Conservation (phyloP, 805 yeast species). For the Cyberlindnera subsufficiens region DNA sequence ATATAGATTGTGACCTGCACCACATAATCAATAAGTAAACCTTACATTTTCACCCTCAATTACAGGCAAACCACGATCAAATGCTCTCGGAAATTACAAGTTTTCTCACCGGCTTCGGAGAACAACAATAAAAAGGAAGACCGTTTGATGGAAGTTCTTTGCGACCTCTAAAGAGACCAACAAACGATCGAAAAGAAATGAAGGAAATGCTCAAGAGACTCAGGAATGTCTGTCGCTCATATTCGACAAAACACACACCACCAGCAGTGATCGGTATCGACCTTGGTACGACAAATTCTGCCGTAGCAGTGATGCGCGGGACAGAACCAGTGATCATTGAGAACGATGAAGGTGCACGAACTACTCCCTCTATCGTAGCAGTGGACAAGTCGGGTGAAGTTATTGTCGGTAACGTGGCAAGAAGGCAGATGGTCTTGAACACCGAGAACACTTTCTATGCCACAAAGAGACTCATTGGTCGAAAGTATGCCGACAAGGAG, state of each 20-base stretch:
- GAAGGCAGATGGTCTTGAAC: constrained; percentile 70
- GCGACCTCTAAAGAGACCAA: not conserved
- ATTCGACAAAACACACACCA: not conserved
- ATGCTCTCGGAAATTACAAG: too few species aligned
- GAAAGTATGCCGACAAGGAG: constrained; percentile 61
- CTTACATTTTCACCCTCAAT: too few species aligned
- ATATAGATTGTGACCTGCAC: too few species aligned
- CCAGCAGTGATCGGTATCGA: constrained; percentile 66
- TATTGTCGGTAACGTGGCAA: constrained; percentile 65
- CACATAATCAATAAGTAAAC: too few species aligned
- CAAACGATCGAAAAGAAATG: not conserved
- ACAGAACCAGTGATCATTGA: constrained; percentile 61
- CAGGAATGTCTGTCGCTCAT: not conserved
- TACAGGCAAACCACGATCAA: too few species aligned
- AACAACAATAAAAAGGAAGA: too few species aligned
- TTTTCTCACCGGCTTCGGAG: too few species aligned
- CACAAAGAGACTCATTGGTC: constrained; percentile 75
- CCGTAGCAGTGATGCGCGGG: constrained; percentile 71
- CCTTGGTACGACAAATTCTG: constrained; percentile 82
- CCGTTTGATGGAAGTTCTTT: too few species aligned
- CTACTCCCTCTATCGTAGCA: constrained; percentile 78
- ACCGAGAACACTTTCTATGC: constrained; percentile 77
- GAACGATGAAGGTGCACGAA: constrained; percentile 72
- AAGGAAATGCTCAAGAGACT: not conserved
- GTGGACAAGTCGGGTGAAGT: constrained; percentile 40